These are phyloP conservation scores for Sporothrix brasiliensis DNA, from an alignment of 2,329 filamentous ascomycete species.

Conservation along the genomic window DNA sequence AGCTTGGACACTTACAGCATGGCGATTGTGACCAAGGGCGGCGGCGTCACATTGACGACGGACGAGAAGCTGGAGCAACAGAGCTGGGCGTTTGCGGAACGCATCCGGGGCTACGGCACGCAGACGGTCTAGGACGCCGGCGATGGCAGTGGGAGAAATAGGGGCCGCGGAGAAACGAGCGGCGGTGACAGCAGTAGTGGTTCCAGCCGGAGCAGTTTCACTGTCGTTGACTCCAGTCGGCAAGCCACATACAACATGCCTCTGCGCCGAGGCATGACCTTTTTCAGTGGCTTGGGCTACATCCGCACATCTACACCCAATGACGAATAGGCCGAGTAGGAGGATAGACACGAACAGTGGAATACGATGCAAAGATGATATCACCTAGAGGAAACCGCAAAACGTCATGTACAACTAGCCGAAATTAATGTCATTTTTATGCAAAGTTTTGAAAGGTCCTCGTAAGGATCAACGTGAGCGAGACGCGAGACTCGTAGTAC, in stretches of 20 bases:
- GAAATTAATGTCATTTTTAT: conserved; percentile 12
- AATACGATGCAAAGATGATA: not conserved
- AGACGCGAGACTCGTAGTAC: too few species aligned
- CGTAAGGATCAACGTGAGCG: too few species aligned
- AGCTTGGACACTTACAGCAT: conserved; percentile 90
- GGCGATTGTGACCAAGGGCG: conserved; percentile 83
- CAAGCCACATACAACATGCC: not conserved
- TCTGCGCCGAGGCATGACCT: not conserved
- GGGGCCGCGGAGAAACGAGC: not conserved
- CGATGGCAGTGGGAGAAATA: not conserved
- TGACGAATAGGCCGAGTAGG: not conserved
- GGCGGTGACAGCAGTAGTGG: not conserved
- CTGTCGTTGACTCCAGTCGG: not conserved
- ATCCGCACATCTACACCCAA: not conserved
- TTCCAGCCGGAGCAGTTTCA: not conserved
- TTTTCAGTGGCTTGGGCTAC: not conserved
- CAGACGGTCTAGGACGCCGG: conserved; percentile 61
- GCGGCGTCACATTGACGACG: conserved; percentile 82
- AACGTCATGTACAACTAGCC: conserved; percentile 16
- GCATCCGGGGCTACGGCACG: conserved; percentile 92
- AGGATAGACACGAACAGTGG: not conserved
- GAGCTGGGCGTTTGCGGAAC: conserved; percentile 97
- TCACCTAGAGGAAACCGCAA: not conserved
- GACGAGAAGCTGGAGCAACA: conserved; percentile 88
- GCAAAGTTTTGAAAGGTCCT: not conserved